Percentiles rank a stretch among this genome's conserved stretches.
phyloP scores from a whole-genome alignment of 2,329 filamentous ascomycete genomes.

The Xylariaceae sp. region DNA sequence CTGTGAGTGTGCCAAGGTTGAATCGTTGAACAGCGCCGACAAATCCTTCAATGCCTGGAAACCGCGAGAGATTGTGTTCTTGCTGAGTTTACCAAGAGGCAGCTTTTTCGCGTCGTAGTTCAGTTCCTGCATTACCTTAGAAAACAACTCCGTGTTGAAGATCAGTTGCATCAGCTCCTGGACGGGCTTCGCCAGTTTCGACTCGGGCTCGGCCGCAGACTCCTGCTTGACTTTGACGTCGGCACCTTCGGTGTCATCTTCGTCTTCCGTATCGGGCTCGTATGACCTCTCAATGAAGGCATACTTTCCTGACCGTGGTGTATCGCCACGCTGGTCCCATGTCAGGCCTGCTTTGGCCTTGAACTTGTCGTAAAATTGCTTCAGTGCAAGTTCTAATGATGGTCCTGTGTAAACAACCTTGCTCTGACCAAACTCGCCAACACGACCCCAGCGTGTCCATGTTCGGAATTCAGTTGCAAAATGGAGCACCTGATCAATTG shows the following conservation, averaged over 20 bases:
- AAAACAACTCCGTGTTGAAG: conserved; percentile 72
- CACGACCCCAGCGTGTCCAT: conserved; percentile 79
- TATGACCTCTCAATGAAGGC: conserved; percentile 78
- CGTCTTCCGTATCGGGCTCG: conserved; percentile 53
- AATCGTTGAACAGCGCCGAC: conserved; percentile 57
- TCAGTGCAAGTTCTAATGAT: conserved; percentile 39
- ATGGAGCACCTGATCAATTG: conserved; percentile 39
- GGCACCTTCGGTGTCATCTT: conserved; percentile 25
- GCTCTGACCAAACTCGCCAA: conserved; percentile 55
- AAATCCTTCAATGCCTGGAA: conserved; percentile 75
- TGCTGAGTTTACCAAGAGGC: conserved; percentile 78
- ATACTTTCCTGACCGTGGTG: conserved; percentile 65
- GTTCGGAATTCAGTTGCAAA: conserved; percentile 44
- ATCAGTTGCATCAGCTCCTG: conserved; percentile 73
- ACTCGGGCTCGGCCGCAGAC: conserved; percentile 25
- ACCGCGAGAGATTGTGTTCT: conserved; percentile 66
- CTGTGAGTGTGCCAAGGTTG: conserved; percentile 39
- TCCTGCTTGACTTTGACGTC: conserved; percentile 23
- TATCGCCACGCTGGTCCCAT: conserved; percentile 49
- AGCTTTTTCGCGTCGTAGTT: conserved; percentile 73
- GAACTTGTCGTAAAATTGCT: conserved; percentile 56
- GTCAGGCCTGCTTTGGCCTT: conserved; percentile 53
- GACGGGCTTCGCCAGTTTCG: conserved; percentile 39
- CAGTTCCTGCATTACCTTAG: conserved; percentile 57
- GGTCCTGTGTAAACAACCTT: conserved; percentile 39